Percentiles rank a stretch among this genome's conserved stretches.
phyloP scores from a whole-genome alignment of 2,329 filamentous ascomycete genomes.

The Penicillium brasilianum region DNA sequence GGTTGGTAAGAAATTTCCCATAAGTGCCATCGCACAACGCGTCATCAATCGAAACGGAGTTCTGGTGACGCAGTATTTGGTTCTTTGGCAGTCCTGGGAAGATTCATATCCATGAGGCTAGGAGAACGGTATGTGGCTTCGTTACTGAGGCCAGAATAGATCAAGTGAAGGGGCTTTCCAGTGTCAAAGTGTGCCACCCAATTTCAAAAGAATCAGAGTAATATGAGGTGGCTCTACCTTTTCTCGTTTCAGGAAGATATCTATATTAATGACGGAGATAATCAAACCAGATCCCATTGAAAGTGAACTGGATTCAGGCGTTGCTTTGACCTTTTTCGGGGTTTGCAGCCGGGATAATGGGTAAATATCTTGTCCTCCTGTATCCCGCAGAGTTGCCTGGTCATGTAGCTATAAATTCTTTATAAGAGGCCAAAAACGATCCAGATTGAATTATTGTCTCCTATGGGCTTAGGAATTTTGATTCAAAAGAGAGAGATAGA shows the following conservation, averaged over 20 bases:
- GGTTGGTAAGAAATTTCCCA: no score
- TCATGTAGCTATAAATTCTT: neutral
- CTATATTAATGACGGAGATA: neutral
- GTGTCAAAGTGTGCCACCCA: no score
- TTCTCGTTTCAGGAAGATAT: neutral
- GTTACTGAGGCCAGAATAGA: no score
- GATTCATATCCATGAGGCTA: no score
- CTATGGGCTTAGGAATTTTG: constrained; percentile 1
- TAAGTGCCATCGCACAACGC: no score
- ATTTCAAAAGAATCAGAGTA: no score
- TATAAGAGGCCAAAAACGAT: neutral
- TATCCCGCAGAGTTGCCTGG: neutral
- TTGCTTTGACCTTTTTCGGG: neutral
- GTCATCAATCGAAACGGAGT: no score
- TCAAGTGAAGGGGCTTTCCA: no score
- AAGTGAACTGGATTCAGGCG: neutral
- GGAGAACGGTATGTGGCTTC: no score
- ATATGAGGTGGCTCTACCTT: neutral
- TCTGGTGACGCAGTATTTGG: no score
- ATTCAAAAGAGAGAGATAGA: neutral
- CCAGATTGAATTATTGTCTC: neutral
- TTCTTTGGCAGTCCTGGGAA: no score
- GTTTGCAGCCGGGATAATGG: neutral
- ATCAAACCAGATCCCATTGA: no score
- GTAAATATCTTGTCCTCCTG: neutral